Conservation (phyloP, 352 stramenopile species). For the Stramenopiles sp. region DNA sequence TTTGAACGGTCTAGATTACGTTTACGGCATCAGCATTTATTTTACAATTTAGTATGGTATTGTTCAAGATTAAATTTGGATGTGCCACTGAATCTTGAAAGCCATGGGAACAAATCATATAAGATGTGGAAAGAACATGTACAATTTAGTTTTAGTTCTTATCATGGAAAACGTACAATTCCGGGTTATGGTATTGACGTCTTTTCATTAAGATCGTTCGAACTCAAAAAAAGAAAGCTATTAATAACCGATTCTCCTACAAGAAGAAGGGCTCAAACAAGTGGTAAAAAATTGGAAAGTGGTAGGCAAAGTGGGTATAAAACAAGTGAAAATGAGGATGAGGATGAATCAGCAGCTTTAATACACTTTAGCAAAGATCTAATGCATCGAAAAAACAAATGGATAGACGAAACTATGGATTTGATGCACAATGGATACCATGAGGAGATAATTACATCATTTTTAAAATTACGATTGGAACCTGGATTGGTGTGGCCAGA, state of each 20-base stretch:
- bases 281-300: too few species aligned
- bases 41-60: conserved; percentile 1
- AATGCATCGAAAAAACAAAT: neutral
- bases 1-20: neutral
- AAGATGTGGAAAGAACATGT: neutral
- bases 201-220: neutral
- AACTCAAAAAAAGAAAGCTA: too few species aligned
- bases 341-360: neutral
- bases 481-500: neutral
- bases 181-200: neutral
- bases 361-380: neutral
- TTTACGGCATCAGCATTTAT: neutral
- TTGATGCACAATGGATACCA: neutral
- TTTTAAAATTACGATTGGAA: neutral
- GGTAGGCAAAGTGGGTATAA: neutral
- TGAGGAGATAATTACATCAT: neutral
- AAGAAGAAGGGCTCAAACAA: neutral
- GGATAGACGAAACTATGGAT: neutral
- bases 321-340: neutral
- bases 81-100: neutral
- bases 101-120: neutral
- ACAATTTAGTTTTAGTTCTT: neutral
- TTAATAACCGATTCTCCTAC: too few species aligned
- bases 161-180: neutral
- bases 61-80: neutral